Evolutionary conservation across 768 basidiomycete species (phyloP), one percentile per base, ranked within the genome.

Genomic region (Suillus hirtellus): DNA sequence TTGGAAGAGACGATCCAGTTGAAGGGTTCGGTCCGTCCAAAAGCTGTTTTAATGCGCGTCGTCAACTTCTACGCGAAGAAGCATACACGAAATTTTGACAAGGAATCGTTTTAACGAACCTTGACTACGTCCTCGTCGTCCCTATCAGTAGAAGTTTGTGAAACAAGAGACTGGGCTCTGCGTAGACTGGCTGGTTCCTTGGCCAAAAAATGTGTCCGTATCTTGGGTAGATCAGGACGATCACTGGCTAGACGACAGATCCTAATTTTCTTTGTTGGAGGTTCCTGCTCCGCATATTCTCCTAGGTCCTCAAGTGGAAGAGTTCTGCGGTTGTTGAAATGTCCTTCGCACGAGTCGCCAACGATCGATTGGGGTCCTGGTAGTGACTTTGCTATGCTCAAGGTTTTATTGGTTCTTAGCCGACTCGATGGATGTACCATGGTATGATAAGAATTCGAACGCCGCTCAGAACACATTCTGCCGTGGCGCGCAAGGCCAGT

Each of bases 181-280:
- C 81, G 75, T 12, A 80, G 21, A 61, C 81, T 82, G 0, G 80
- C 81, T 27, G 79, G 76, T 5, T 70, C 65, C 34, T 65, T 73
- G 3, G 78, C 75, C 21, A 69, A 60, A 27, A 69, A 75, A 42
- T 34, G 54, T 14, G 55, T 42, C 56, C 56, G 34, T 31, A 34
- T n/a, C 31, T 61, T 40, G 47, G 17, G 1, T 60, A n/a, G 17
- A 17, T 58, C 27, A 4, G 59, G 35, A 5, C 63, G 21, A 44
- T 44, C 59, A 8, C 65, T 64, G 10, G 50, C 8, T 10, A 34
- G 35, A 40, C 42, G 58, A 27, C 68, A 64, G 17, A 66, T 60
- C 49, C 69, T 74, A 19, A 4, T n/a, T 34, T 64, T 74, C 52
- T 74, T 74, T 47, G 43, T 5, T 62, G 66, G 42, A 1, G 17